Conservation (phyloP, 106 monocot species). For the Vanilla planifolia region DNA sequence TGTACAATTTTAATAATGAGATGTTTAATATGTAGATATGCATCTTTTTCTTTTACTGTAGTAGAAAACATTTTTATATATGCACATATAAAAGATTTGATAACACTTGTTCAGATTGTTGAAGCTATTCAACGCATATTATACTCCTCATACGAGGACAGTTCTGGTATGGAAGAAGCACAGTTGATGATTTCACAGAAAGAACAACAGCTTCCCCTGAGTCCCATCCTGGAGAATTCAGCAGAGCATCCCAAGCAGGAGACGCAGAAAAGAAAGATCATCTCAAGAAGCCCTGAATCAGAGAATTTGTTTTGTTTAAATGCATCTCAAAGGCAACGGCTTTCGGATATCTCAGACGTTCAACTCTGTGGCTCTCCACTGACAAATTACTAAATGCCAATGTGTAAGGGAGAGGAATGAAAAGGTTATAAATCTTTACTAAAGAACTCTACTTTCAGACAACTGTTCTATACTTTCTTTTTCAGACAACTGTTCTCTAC, state of each 20-base stretch:
- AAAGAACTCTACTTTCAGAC: not conserved
- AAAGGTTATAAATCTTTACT: not conserved
- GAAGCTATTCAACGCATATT: conserved; percentile 66
- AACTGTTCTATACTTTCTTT: too few relatives aligned
- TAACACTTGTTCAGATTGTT: conserved; percentile 33
- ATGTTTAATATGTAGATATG: not conserved
- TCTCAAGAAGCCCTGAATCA: conserved; percentile 50
- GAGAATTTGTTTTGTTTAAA: conserved; percentile 44
- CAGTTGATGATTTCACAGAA: conserved; percentile 53
- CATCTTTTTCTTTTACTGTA: too few relatives aligned
- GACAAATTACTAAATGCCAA: conserved; percentile 27
- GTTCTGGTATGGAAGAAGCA: conserved; percentile 41
- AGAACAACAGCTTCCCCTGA: conserved; percentile 22
- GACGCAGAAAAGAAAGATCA: conserved; percentile 72
- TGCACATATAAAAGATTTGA: too few relatives aligned
- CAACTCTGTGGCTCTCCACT: conserved; percentile 38
- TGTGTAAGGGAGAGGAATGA: not conserved
- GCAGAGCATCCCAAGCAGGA: conserved; percentile 41
- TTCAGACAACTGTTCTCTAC: not conserved
- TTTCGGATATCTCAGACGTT: conserved; percentile 68
- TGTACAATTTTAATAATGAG: not conserved
- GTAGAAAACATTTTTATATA: too few relatives aligned
- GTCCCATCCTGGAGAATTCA: conserved; percentile 41
- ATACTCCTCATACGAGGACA: conserved; percentile 46
- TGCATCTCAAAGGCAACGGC: conserved; percentile 60